Evolutionary conservation across 164 flowering plant genomes (phyloP), one percentile per base, ranked within the genome.

Genomic region (Annona squamosa): DNA sequence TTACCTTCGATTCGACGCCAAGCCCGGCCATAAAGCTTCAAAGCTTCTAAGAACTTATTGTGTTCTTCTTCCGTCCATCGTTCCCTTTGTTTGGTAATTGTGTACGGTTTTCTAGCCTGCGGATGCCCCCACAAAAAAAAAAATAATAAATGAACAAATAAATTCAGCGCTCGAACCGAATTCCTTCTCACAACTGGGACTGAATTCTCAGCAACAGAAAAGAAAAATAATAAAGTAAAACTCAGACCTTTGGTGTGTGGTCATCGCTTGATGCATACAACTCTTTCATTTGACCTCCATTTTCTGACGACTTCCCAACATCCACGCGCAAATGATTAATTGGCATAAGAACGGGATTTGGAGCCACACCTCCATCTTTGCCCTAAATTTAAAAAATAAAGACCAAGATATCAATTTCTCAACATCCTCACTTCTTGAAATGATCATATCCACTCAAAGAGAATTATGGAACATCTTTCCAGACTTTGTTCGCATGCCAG

Each of bases 41-140:
- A 72, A 72, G 91, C 91, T 79, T 88, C 91, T 43, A 88, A 70
- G 70, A 88, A 88, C 72, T 84, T 88, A 71, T 84, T 81, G 73
- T 88, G 91, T 75, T 88, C 91, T 65, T 88, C 91, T 17, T 86
- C 89, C 2, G 89, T 82, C 91, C 91, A 87, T 69, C 87, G 80
- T 68, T 87, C 89, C 72, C 91, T 79, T 65, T 88, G 91, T 73
- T 88, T 88, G 4, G 89, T 81, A 48, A 88, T 88, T 9, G 91
- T 88, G 74, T 88, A 88, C 5, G 89, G 91, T 70, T 88, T 88
- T 62, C 91, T 82, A 26, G 76, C 84, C 91, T 88, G 73, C 57
- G 59, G n/a, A 72, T 10, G 6, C 48, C 37, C 37, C 37, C 52
- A 43, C 67, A 73, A 7, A 17, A 6, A n/a, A n/a, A n/a, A n/a